These are phyloP conservation scores for Dendrocalamus latiflorus DNA, from an alignment of 202 grass and related monocot genomes.

Conservation along the genomic window DNA sequence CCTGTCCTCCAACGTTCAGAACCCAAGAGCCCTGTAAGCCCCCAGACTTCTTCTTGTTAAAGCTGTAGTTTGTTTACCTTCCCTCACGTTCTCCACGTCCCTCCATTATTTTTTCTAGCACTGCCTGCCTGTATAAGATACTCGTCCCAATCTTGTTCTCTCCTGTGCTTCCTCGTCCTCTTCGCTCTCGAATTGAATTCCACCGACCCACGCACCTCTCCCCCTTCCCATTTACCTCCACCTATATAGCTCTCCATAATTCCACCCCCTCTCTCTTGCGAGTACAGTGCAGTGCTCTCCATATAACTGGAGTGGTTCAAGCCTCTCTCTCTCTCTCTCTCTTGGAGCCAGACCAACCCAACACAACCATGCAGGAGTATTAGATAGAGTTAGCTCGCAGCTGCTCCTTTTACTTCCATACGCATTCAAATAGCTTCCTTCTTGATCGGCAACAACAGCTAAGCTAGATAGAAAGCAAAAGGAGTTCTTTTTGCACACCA, in stretches of 20 bases:
- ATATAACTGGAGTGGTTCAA: constrained; percentile 33
- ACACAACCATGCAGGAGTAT: constrained; percentile 25
- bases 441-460: not conserved
- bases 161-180: not conserved
- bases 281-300: constrained; percentile 31
- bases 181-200: constrained; percentile 19
- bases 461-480: not conserved
- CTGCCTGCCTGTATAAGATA: constrained; percentile 22
- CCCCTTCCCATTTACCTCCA: constrained; percentile 49
- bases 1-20: constrained; percentile 20
- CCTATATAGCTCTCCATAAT: constrained; percentile 47
- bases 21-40: not conserved
- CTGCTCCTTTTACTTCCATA: constrained; percentile 27
- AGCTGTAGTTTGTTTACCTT: constrained; percentile 22
- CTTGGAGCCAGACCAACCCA: not conserved
- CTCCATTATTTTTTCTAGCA: not conserved
- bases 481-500: not conserved
- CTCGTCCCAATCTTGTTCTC: constrained; percentile 17
- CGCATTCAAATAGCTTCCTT: not conserved
- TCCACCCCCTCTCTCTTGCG: not conserved
- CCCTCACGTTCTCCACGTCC: constrained; percentile 13
- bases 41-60: not conserved
- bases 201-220: constrained; percentile 46
- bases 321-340: too few species aligned
- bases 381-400: constrained; percentile 4